Conservation (phyloP, 1,284 basidiomycete species). For the Naganishia sp. region DNA sequence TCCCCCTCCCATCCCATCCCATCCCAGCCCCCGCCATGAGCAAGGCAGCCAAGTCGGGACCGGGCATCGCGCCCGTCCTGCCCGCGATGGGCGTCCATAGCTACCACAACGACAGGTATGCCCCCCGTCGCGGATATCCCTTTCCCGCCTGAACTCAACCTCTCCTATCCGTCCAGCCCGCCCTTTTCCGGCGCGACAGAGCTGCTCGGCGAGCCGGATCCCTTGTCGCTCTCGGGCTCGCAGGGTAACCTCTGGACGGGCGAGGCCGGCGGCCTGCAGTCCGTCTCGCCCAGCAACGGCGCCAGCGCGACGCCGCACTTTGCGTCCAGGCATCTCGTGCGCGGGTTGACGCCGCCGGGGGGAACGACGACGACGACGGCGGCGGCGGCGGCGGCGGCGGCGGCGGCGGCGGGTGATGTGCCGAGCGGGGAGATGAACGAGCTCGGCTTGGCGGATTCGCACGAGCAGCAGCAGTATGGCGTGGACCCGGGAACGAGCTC, state of each 20-base stretch:
- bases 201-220: conserved; percentile 29
- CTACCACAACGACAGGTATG: conserved; percentile 52
- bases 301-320: conserved; percentile 11
- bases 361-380: background rate
- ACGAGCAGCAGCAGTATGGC: background rate
- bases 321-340: conserved; percentile 18
- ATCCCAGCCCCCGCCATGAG: conserved; percentile 5
- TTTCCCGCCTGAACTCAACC: background rate
- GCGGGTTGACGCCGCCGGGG: conserved; percentile 21
- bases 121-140: background rate
- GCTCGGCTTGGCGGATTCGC: background rate
- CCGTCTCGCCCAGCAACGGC: background rate
- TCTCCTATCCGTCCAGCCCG: conserved; percentile 20
- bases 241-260: background rate
- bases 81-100: conserved; percentile 52
- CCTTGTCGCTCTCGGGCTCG: conserved; percentile 10
- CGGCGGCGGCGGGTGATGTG: too few relatives aligned
- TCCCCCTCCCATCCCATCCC: too few relatives aligned
- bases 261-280: background rate
- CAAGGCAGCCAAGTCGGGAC: conserved; percentile 20
- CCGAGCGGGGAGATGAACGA: background rate
- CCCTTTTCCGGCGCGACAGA: conserved; percentile 34
- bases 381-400: background rate
- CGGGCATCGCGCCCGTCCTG: conserved; percentile 48
- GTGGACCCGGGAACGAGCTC: too few relatives aligned